Percentiles rank a stretch among this genome's conserved stretches.
These are phyloP conservation scores for Tulasnella sp. DNA, from an alignment of 768 basidiomycete genomes.

Conservation along the genomic window DNA sequence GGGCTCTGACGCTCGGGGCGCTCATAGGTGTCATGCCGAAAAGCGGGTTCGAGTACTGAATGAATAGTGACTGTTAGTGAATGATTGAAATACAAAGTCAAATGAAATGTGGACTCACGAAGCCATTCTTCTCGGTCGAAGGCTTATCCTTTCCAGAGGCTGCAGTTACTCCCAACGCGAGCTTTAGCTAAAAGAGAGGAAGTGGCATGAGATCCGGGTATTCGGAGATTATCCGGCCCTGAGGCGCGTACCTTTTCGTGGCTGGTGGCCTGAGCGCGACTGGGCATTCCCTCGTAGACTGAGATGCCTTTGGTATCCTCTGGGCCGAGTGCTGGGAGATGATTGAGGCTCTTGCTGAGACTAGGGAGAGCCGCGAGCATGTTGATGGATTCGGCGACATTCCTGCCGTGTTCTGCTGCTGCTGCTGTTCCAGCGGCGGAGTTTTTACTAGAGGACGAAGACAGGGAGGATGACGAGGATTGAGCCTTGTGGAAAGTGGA, in stretches of 20 bases:
- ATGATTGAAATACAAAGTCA: too few relatives aligned
- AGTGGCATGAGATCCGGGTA: neutral
- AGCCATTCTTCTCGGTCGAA: slow-evolving; percentile 9
- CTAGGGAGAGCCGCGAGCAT: slow-evolving; percentile 11
- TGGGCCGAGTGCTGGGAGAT: slow-evolving; percentile 5
- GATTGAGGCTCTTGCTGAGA: slow-evolving; percentile 14
- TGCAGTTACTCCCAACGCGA: neutral
- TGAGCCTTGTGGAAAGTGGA: too few relatives aligned
- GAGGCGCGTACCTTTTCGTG: slow-evolving; percentile 15
- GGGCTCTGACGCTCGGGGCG: neutral
- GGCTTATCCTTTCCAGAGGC: neutral
- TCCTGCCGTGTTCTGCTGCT: neutral
- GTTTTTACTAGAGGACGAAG: neutral
- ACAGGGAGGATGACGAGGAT: neutral
- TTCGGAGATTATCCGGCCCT: neutral
- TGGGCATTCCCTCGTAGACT: slow-evolving; percentile 17
- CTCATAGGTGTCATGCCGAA: slow-evolving; percentile 10
- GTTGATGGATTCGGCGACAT: neutral
- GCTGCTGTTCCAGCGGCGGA: neutral
- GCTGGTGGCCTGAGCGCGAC: slow-evolving; percentile 7
- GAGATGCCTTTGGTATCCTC: neutral
- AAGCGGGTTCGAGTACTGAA: slow-evolving; percentile 6
- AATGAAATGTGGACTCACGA: neutral
- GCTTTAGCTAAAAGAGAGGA: slow-evolving; percentile 5
- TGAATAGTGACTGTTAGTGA: neutral